These are phyloP conservation scores for Tulasnella sp. DNA, from an alignment of 768 basidiomycete genomes.

Conservation along the genomic window DNA sequence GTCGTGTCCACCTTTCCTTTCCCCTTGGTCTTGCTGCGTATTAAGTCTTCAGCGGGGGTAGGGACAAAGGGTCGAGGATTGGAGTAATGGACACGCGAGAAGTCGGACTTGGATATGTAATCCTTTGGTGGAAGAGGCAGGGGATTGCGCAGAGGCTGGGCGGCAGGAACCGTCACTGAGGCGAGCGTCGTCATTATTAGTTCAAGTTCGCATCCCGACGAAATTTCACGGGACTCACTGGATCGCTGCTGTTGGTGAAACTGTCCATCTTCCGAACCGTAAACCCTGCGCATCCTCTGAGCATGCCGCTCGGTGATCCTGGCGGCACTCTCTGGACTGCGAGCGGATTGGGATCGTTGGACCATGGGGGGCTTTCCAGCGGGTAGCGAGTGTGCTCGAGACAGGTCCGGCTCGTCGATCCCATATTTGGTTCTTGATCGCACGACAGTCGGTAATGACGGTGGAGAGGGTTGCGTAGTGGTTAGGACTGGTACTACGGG, in stretches of 20 bases:
- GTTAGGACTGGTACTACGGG: neutral
- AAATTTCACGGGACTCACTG: neutral
- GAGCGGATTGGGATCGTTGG: neutral
- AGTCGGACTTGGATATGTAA: slow-evolving; percentile 39
- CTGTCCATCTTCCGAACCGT: slow-evolving; percentile 15
- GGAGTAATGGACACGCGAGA: slow-evolving; percentile 19
- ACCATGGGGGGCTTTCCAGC: neutral
- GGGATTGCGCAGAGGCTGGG: slow-evolving; percentile 45
- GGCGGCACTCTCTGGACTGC: neutral
- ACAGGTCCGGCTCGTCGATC: neutral
- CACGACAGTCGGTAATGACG: slow-evolving; percentile 4
- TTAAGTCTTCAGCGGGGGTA: slow-evolving; percentile 4
- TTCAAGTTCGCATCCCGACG: neutral
- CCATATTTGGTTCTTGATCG: slow-evolving; percentile 15
- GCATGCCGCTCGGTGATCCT: slow-evolving; percentile 19
- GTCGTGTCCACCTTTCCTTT: slow-evolving; percentile 11
- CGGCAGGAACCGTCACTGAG: slow-evolving; percentile 38
- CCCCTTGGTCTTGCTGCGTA: slow-evolving; percentile 19
- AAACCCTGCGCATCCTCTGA: slow-evolving; percentile 20
- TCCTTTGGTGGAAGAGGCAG: slow-evolving; percentile 62
- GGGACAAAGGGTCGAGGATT: slow-evolving; percentile 26
- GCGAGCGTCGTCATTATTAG: slow-evolving; percentile 61
- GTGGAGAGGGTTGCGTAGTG: neutral
- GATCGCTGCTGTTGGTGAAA: neutral
- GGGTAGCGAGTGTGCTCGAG: neutral